Evolutionary conservation across 2,329 filamentous ascomycete genomes (phyloP), one percentile per base, ranked within the genome.

Genomic region (Fusarium mexicanum): DNA sequence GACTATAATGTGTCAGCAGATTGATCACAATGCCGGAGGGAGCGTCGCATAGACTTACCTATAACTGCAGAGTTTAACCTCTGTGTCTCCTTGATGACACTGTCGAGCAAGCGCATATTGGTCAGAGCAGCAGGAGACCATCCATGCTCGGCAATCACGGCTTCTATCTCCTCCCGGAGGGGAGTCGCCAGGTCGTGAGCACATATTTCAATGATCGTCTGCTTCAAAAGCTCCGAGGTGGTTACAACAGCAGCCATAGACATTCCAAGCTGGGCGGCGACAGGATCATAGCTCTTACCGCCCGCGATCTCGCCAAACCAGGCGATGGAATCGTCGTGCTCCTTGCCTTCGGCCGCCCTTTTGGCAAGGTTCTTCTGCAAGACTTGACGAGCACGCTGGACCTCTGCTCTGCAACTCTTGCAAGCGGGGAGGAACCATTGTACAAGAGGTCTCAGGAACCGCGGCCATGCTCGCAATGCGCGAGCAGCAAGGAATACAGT

Each of bases 1-100:
- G 22, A 50, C 47, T 50, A 8, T 18, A 24, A 7, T 5, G 10
- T 33, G 29, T 50, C 2, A 48, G 1, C 0, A 3, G 0, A 0
- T 7, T 0, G 20, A 48, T n/a, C 5, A 18, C 0, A 4, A 33
- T 33, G 6, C 3, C 10, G 3, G 16, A 9, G 22, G 3, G 16
- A n/a, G 29, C 22, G 7, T 18, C 5, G 11, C 10, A 13, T 33
- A 11, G 8, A n/a, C 47, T 0, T n/a, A 50, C 29, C 47, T 18
- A 50, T 50, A 7, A 50, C 47, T 5, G 47, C 47, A 11, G 47
- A 50, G 29, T 50, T 50, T 2, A 50, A 14, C 8, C 47, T 33
- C 3, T 50, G 47, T 9, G 47, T 50, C 11, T 50, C 47, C 22
- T 50, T 50, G 29, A 50, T 50, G 22, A 50, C 47, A 18, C 47